A percentile compares a stretch with the other conserved stretches of the same genome.
Conservation (phyloP, 805 yeast species). For the Teunomyces gatunensis region DNA sequence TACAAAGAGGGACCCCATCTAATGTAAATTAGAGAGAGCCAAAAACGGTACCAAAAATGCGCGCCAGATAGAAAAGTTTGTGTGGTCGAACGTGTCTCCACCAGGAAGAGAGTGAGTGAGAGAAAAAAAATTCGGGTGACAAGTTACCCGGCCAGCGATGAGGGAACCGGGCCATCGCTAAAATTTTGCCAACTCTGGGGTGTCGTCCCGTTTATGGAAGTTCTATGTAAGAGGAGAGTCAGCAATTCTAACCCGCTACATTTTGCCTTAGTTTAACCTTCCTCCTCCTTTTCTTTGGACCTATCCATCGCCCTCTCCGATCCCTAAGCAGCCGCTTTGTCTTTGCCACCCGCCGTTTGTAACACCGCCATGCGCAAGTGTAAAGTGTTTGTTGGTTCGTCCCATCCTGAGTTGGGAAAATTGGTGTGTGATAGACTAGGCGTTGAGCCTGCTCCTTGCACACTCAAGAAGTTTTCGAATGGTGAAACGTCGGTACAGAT, state of each 20-base stretch:
- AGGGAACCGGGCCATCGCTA: not conserved
- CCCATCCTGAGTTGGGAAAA: conserved; percentile 92
- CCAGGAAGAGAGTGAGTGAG: too few species aligned
- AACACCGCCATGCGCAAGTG: conserved; percentile 78
- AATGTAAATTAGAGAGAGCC: too few species aligned
- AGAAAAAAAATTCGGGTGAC: not conserved
- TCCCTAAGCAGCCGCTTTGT: conserved; percentile 2
- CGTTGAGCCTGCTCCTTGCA: conserved; percentile 89
- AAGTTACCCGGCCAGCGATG: not conserved
- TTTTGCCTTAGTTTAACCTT: not conserved
- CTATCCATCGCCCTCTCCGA: not conserved
- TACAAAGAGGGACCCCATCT: too few species aligned
- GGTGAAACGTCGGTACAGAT: conserved; percentile 97
- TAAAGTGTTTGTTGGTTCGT: conserved; percentile 92
- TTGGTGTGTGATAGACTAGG: conserved; percentile 89
- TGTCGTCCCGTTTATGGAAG: conserved; percentile 2
- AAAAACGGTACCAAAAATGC: too few species aligned
- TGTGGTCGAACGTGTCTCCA: not conserved
- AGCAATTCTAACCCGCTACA: not conserved
- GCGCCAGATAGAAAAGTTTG: too few species aligned
- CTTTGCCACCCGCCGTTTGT: not conserved
- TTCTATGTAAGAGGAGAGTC: conserved; percentile 2
- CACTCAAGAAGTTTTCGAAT: conserved; percentile 87
- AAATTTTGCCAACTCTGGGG: conserved; percentile 1
- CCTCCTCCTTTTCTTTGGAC: not conserved